A percentile compares a stretch with the other conserved stretches of the same genome.
phyloP scores from a whole-genome alignment of 139 green algal genomes.

The Chlamydomonas sphaeroides region DNA sequence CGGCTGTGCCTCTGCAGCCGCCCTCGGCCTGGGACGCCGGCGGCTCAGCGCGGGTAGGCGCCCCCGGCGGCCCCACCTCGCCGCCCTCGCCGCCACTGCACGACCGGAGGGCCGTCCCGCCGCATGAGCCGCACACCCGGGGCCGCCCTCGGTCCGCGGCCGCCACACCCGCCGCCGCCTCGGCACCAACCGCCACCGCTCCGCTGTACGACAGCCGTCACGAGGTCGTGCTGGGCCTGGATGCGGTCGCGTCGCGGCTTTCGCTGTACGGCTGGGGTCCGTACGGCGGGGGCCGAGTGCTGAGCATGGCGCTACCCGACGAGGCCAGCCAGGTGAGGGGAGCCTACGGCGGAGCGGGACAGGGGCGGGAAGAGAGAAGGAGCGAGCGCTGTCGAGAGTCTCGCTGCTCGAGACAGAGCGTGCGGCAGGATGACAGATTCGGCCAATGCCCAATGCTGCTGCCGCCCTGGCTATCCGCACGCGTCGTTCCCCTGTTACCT shows the following conservation, averaged over 20 bases:
- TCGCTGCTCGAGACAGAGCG: conserved; percentile 7
- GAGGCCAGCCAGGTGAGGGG: neutral
- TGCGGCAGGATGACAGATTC: too few relatives aligned
- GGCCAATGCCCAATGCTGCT: too few relatives aligned
- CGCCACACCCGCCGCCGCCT: too few relatives aligned
- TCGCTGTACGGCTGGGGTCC: conserved; percentile 1
- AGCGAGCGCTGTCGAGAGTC: too few relatives aligned
- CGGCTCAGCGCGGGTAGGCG: too few relatives aligned
- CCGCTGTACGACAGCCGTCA: neutral
- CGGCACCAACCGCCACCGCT: too few relatives aligned
- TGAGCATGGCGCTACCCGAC: conserved; percentile 3
- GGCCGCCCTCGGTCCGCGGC: too few relatives aligned
- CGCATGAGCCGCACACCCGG: neutral
- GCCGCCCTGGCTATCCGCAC: too few relatives aligned
- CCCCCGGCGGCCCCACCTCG: too few relatives aligned
- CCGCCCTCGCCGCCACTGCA: neutral
- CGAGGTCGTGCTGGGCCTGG: conserved; percentile 12
- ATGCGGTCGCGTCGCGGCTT: conserved; percentile 1
- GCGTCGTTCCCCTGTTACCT: neutral
- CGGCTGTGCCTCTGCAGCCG: neutral
- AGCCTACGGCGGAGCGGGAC: too few relatives aligned
- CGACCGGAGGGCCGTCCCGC: neutral
- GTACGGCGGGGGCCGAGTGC: neutral
- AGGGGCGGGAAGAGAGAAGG: too few relatives aligned
- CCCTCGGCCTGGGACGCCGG: too few relatives aligned